Base-by-base conservation (phyloP, 305 asterid species). In the Fraxinus floribunda region DNA sequence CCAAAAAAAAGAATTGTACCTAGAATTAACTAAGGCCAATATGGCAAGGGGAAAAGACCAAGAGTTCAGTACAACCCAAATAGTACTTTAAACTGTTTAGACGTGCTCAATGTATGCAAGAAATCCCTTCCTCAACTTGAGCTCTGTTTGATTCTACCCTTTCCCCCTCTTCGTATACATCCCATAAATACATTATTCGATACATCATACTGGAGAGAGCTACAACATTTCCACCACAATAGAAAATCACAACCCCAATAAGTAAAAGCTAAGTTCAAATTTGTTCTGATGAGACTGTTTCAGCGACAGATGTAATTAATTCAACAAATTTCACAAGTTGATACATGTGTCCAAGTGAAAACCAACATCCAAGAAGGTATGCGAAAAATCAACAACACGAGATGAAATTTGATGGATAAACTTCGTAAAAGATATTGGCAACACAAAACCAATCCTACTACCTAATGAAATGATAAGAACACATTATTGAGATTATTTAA, bases 21-120 rank as follows among this genome's bases (percentile, higher is more conserved):
- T 41, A 41, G 77, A 78, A 79, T 64, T 39, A 78, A 79, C 72
- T 71, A 35, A 35, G 70, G 70, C 71, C 76, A 46, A 41, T 39
- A 49, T 79, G 74, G 62, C 46, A 77, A 73, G 70, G 52, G 18
- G 7, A 77, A 72, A 68, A 49, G 34, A 26, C 7, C 75, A 68
- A 29, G 75, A 68, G 38, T 68, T 10, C 18, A 68, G 75, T 26
- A 68, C 39, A 29, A 68, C 34, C 75, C 35, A 26, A 26, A 68
- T 68, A 68, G 38, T 29, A 68, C 18, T 24, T 64, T 64, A 16
- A 22, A 64, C 72, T 64, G 72, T 64, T 64, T 64, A 24, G 32
- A 24, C 34, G 34, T 26, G 73, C 72, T 64, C 34, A 22, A 9
- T 22, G 73, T 26, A 64, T 22, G 35, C 73, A 64, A 64, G 73